Base-by-base conservation (phyloP, 495 filamentous ascomycete species). In the Saxophila tyrrhenica region DNA sequence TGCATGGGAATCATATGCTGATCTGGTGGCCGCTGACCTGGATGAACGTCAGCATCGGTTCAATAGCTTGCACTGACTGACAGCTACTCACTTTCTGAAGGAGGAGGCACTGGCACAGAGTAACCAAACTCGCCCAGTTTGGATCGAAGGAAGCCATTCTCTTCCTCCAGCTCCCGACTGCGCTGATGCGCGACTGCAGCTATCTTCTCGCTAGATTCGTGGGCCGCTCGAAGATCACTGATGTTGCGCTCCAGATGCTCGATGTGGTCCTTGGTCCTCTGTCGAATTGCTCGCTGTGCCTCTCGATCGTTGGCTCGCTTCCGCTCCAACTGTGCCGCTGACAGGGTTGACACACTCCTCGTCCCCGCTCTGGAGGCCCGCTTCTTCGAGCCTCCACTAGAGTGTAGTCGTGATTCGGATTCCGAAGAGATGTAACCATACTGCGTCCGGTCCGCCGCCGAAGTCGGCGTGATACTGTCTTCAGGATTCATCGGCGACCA, bases 261-360 rank as follows among this genome's bases (percentile, higher is more conserved):
- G 57, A 94, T 92, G 62, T 89, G 84, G 51, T 80, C 74, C 61
- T 88, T 90, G 11, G 84, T 94, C 54, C 89, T 76, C 61, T 87
- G 83, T 16, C 89, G 77, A 54, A 94, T 95, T 17, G 86, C 86
- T 48, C 86, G 79, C 66, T 95, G 89, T 17, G 89, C 89, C 68
- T 90, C 86, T 39, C 89, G 79, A 65, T 95, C 89, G 67, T 94
- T 94, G 63, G 86, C 87, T 52, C 89, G 78, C 69, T 95, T 95
- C 44, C 79, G 70, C 53, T 83, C 79, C 22, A 83, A 68, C 58
- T 83, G 78, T 41, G 78, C 78, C 22, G 73, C 71, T 3, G 76
- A 77, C 48, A 83, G 66, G 1, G 75, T 74, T 5, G 77, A 72
- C 32, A 83, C 79, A 58, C 76, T 82, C 53, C 80, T 70, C 24